Evolutionary conservation across 352 stramenopile species (phyloP).

Genomic region (Phytophthora nicotianae): DNA sequence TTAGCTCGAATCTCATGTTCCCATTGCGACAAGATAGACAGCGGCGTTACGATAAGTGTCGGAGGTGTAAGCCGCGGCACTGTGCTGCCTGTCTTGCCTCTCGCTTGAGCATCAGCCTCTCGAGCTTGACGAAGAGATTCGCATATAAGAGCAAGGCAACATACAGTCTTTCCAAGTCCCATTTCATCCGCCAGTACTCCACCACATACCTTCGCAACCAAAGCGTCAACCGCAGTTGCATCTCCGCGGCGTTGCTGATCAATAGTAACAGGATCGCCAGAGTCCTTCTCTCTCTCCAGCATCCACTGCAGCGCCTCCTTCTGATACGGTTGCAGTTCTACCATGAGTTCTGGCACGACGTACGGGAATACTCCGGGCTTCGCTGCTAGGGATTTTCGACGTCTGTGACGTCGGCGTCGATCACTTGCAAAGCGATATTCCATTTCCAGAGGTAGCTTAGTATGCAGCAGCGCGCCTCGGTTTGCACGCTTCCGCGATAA

Average conservation of each 20-base stretch:
- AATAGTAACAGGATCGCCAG: conserved; percentile 29
- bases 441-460: conserved; percentile 65
- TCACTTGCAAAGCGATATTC: conserved; percentile 66
- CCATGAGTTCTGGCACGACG: conserved; percentile 52
- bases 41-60: conserved; percentile 79
- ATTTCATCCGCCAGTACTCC: conserved; percentile 90
- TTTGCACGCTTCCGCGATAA: conserved; percentile 37
- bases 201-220: conserved; percentile 57
- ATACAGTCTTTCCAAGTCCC: conserved; percentile 92
- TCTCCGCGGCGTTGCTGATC: conserved; percentile 39
- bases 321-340: conserved; percentile 85
- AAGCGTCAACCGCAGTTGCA: conserved; percentile 36
- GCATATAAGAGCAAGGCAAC: conserved; percentile 81
- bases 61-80: conserved; percentile 55
- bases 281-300: conserved; percentile 57
- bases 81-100: conserved; percentile 27
- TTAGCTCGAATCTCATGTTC: conserved; percentile 81
- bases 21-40: conserved; percentile 90
- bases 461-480: conserved; percentile 45
- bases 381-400: conserved; percentile 44
- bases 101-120: conserved; percentile 31
- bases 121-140: conserved; percentile 60
- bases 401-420: conserved; percentile 45
- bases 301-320: conserved; percentile 91
- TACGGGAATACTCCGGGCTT: conserved; percentile 53